Percentiles rank a stretch among this genome's conserved stretches.
Conservation (phyloP, 2,329 filamentous ascomycete genomes). For the Colletotrichum graminicola region DNA sequence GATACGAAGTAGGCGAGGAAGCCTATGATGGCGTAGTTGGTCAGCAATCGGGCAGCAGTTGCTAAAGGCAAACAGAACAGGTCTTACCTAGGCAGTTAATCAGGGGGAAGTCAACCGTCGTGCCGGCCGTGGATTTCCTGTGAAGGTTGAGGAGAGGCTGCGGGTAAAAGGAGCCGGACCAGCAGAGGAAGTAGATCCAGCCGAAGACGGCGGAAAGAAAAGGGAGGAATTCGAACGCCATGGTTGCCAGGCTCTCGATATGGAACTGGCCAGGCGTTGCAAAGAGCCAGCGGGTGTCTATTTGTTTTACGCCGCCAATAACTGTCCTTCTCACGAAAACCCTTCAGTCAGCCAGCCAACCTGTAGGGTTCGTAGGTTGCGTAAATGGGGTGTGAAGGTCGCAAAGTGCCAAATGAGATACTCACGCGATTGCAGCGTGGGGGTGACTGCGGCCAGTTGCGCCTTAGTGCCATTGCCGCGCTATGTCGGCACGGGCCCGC, state of each 20-base stretch:
- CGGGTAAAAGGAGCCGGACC: slow-evolving; percentile 94
- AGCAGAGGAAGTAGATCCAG: slow-evolving; percentile 81
- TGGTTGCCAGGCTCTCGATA: slow-evolving; percentile 19
- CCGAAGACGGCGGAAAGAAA: slow-evolving; percentile 72
- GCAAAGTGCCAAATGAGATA: slow-evolving; percentile 3
- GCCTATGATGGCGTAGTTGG: slow-evolving; percentile 58
- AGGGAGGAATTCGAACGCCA: slow-evolving; percentile 56
- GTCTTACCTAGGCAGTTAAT: slow-evolving; percentile 73
- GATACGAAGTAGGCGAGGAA: slow-evolving; percentile 83
- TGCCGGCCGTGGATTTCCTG: slow-evolving; percentile 82
- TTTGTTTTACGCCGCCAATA: not conserved
- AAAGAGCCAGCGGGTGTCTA: not conserved
- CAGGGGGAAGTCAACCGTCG: slow-evolving; percentile 88
- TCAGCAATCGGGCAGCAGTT: slow-evolving; percentile 19
- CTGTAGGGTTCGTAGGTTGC: slow-evolving; percentile 6
- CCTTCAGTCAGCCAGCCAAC: slow-evolving; percentile 20
- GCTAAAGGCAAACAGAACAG: not conserved
- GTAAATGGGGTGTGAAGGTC: not conserved
- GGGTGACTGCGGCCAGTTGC: not conserved
- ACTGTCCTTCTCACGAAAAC: not conserved
- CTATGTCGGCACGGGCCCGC: not conserved
- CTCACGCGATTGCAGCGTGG: slow-evolving; percentile 30
- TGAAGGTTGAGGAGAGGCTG: slow-evolving; percentile 85
- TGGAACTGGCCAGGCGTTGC: not conserved
- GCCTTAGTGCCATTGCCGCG: slow-evolving; percentile 28